Evolutionary conservation across 768 basidiomycete genomes (phyloP), one percentile per base, ranked within the genome.

Genomic region (Epithele typhae): DNA sequence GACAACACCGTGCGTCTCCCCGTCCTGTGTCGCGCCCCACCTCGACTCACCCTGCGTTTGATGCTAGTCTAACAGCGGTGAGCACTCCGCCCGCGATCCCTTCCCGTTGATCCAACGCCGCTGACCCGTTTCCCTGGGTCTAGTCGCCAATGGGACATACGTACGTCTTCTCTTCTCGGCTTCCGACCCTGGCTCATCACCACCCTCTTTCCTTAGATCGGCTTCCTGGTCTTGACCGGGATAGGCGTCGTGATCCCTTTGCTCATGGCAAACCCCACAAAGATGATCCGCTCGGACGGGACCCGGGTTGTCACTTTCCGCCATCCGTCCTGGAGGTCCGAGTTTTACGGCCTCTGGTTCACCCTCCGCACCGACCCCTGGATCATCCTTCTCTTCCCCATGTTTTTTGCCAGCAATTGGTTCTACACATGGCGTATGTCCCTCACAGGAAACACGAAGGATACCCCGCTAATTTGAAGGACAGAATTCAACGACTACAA

Each of bases 401-500:
- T 91, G 82, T 90, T 91, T 65, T 79, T 89, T 45, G 79, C 84
- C 7, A 84, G 82, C 34, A 90, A 90, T 62, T 90, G 84, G 77
- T 89, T 89, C 67, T 89, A 89, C 59, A 83, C 87, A 2, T 90
- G 85, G 85, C 87, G 85, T 87, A 50, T 25, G 18, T 2, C 63
- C n/a, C 12, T 27, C n/a, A n/a, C n/a, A n/a, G n/a, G n/a, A n/a
- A n/a, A n/a, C n/a, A n/a, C n/a, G n/a, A n/a, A n/a, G n/a, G n/a
- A n/a, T 37, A n/a, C 14, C 18, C 47, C 42, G 27, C 36, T 36
- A 11, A 46, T n/a, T 27, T 44, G 44, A 12, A 45, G 14, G 38
- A 18, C 49, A 87, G 83, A 90, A 64, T 84, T 85, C 66, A 89
- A 86, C 51, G 85, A 80, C 40, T 91, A 74, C 64, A 92, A 91